Percentiles rank a stretch among this genome's conserved stretches.
Evolutionary conservation across 495 filamentous ascomycete genomes (phyloP).

Genomic region (Echria macrotheca): DNA sequence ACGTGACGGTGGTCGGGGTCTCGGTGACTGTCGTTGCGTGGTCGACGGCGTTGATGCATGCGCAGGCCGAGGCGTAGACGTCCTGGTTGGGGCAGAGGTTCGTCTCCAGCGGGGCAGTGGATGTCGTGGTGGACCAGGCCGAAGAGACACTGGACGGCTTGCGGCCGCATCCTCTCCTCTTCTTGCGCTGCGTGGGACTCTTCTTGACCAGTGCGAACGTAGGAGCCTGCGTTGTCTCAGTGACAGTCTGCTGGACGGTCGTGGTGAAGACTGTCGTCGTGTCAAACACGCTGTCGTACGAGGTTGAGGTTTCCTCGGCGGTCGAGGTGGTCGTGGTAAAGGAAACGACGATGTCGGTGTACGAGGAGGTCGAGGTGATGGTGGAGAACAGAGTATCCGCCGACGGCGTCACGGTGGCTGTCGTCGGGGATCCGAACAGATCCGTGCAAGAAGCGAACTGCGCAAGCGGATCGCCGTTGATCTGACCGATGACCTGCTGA

Average conservation of each 20-base stretch:
- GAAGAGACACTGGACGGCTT: neutral
- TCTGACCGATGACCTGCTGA: slow-evolving; percentile 7
- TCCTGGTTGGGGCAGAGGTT: neutral
- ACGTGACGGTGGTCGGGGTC: neutral
- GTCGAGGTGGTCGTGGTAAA: neutral
- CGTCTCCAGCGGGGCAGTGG: neutral
- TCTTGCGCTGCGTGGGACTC: neutral
- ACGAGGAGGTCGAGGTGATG: neutral
- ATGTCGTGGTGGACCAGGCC: slow-evolving; percentile 8
- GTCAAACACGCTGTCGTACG: neutral
- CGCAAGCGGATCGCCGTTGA: slow-evolving; percentile 3
- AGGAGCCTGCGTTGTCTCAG: neutral
- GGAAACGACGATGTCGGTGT: slow-evolving; percentile 10
- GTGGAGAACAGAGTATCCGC: slow-evolving; percentile 12
- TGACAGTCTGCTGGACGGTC: neutral
- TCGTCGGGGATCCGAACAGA: slow-evolving; percentile 2
- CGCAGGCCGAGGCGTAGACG: slow-evolving; percentile 4
- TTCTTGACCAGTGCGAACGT: neutral
- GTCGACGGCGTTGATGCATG: neutral
- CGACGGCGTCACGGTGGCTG: slow-evolving; percentile 39
- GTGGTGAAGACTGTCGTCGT: slow-evolving; percentile 4
- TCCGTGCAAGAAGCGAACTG: slow-evolving; percentile 5
- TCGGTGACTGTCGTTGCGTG: neutral
- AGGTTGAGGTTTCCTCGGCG: neutral
- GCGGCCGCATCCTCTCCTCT: neutral